These are phyloP conservation scores for Cryptococcus neoformans DNA, from an alignment of 1,284 basidiomycete species.

Conservation along the genomic window DNA sequence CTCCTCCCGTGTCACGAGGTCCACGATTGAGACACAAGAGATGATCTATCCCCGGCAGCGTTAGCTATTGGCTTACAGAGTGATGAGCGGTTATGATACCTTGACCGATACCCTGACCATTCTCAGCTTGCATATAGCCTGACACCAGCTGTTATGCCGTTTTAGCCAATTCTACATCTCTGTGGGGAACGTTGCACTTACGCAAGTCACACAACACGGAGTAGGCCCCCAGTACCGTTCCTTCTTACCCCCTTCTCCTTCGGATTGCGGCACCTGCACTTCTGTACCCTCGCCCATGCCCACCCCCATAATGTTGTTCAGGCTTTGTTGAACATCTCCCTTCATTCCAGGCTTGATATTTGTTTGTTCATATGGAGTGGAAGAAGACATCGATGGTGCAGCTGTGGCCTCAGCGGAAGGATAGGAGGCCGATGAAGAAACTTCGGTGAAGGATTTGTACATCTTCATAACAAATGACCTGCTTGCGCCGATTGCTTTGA, in stretches of 20 bases:
- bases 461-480: constrained; percentile 12
- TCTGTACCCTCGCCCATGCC: constrained; percentile 11
- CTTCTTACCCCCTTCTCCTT: constrained; percentile 1
- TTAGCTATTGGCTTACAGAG: background rate
- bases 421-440: background rate
- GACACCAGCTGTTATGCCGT: constrained; percentile 19
- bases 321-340: constrained; percentile 1
- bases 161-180: background rate
- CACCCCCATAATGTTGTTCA: constrained; percentile 7
- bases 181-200: constrained; percentile 4
- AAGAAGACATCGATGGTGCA: background rate
- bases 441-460: constrained; percentile 13
- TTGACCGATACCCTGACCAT: constrained; percentile 41
- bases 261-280: background rate
- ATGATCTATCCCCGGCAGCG: constrained; percentile 30
- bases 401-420: background rate
- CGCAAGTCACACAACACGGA: constrained; percentile 27
- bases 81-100: constrained; percentile 14
- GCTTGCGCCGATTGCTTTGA: constrained; percentile 13
- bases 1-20: constrained; percentile 29
- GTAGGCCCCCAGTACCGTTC: constrained; percentile 19
- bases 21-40: constrained; percentile 44
- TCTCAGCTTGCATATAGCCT: constrained; percentile 38
- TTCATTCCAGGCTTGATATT: background rate
- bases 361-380: background rate